A percentile compares a stretch with the other conserved stretches of the same genome.
phyloP scores from a whole-genome alignment of 2,329 filamentous ascomycete genomes.

The Penicillium sp. region DNA sequence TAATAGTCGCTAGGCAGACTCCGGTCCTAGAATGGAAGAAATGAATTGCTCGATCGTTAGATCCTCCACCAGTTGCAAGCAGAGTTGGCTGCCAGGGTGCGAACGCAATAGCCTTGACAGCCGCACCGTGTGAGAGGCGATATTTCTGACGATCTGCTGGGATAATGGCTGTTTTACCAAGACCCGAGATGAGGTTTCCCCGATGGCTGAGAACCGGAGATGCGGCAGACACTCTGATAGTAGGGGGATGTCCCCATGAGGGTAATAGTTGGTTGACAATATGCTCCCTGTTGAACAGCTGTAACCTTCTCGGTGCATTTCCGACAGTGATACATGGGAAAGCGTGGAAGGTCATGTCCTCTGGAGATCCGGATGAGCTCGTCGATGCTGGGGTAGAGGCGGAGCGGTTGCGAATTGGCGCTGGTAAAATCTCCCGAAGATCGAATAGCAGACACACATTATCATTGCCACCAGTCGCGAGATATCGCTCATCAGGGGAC shows the following conservation, averaged over 20 bases:
- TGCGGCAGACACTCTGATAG: constrained; percentile 19
- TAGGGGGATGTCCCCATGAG: constrained; percentile 29
- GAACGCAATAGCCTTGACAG: constrained; percentile 95
- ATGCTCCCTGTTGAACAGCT: constrained; percentile 23
- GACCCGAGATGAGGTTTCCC: constrained; percentile 34
- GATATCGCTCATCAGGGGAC: constrained; percentile 74
- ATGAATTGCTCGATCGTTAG: constrained; percentile 92
- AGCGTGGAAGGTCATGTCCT: constrained; percentile 17
- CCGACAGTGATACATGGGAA: constrained; percentile 28
- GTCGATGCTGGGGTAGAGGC: constrained; percentile 4
- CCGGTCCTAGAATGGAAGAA: constrained; percentile 91
- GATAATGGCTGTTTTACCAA: constrained; percentile 53
- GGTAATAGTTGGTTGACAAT: constrained; percentile 31
- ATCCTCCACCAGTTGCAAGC: constrained; percentile 88
- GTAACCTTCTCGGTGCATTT: constrained; percentile 25
- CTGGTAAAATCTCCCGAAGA: constrained; percentile 57
- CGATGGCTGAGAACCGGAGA: constrained; percentile 29
- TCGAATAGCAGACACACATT: constrained; percentile 86
- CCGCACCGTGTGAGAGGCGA: constrained; percentile 78
- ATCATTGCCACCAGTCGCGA: constrained; percentile 92
- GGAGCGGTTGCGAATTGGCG: constrained; percentile 15
- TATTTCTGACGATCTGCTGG: constrained; percentile 66
- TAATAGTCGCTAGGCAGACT: constrained; percentile 83
- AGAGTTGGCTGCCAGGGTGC: constrained; percentile 90
- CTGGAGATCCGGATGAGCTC: constrained; percentile 12